These are phyloP conservation scores for Luzula sylvatica DNA, from an alignment of 176 grass and related monocot species.

Conservation along the genomic window DNA sequence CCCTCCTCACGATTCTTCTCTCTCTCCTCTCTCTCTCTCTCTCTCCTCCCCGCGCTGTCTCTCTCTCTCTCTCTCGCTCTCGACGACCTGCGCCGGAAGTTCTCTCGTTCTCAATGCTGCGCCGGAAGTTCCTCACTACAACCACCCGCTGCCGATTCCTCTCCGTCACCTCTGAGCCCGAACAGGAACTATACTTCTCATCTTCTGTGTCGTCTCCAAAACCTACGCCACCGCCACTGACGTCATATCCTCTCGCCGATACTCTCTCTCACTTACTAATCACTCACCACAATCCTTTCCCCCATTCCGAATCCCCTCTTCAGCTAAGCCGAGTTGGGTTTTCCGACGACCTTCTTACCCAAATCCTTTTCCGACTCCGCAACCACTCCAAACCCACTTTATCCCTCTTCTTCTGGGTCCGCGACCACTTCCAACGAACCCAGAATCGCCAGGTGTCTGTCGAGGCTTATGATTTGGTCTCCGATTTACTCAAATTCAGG, in stretches of 20 bases:
- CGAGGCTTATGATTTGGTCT: conserved; percentile 60
- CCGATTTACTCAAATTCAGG: conserved; percentile 59
- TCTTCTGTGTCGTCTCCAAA: conserved; percentile 2
- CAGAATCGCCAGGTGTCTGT: conserved; percentile 6
- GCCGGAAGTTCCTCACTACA: too few relatives aligned
- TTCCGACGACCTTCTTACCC: conserved; percentile 35
- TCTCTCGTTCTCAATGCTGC: too few relatives aligned
- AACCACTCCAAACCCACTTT: conserved; percentile 73
- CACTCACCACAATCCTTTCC: conserved; percentile 72
- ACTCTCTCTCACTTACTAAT: conserved; percentile 56
- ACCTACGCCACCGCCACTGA: conserved; percentile 35
- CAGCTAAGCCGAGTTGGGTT: conserved; percentile 43
- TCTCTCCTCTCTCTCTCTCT: too few relatives aligned
- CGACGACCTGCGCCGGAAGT: too few relatives aligned
- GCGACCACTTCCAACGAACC: conserved; percentile 29
- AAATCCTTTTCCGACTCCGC: conserved; percentile 79
- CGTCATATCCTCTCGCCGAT: conserved; percentile 40
- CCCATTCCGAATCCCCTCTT: conserved; percentile 59
- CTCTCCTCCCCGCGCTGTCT: too few relatives aligned
- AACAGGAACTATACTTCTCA: too few relatives aligned
- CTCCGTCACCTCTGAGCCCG: too few relatives aligned
- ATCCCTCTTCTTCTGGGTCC: conserved; percentile 54
- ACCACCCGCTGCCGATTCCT: too few relatives aligned
- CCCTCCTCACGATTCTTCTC: too few relatives aligned
- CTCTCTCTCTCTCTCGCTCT: too few relatives aligned